Conservation (phyloP, 1,284 basidiomycete genomes). For the Ceratobasidium sp. region DNA sequence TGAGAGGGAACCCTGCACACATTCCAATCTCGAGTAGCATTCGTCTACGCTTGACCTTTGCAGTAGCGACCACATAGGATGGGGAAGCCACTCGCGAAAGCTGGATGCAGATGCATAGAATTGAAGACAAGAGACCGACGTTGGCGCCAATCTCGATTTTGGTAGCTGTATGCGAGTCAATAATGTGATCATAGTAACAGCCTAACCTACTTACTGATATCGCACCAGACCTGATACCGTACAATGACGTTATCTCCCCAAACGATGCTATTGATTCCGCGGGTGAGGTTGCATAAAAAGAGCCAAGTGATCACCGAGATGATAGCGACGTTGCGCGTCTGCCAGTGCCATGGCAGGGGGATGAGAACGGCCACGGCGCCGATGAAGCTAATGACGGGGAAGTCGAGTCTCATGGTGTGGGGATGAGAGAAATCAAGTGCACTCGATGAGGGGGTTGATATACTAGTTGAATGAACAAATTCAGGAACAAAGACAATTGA, state of each 20-base stretch:
- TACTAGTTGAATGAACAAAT: slow-evolving; percentile 9
- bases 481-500: background rate
- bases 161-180: too few species aligned
- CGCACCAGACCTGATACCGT: slow-evolving; percentile 50
- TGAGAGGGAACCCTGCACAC: slow-evolving; percentile 52
- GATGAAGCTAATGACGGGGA: slow-evolving; percentile 43
- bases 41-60: too few species aligned
- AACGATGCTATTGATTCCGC: slow-evolving; percentile 58
- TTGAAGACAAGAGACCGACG: slow-evolving; percentile 46
- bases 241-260: slow-evolving; percentile 49
- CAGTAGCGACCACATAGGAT: too few species aligned
- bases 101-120: slow-evolving; percentile 49
- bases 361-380: slow-evolving; percentile 47
- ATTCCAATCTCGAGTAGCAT: too few species aligned
- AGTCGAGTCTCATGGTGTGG: slow-evolving; percentile 17
- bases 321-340: slow-evolving; percentile 62
- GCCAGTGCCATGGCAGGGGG: slow-evolving; percentile 51
- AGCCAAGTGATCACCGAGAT: slow-evolving; percentile 66
- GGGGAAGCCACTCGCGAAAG: slow-evolving; percentile 48
- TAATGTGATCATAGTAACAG: background rate
- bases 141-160: slow-evolving; percentile 42
- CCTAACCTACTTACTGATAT: slow-evolving; percentile 48
- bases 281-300: slow-evolving; percentile 58
- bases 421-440: background rate
- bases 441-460: background rate